A percentile compares a stretch with the other conserved stretches of the same genome.
phyloP scores from a whole-genome alignment of 352 stramenopile species.

The Phytophthora colocasiae region DNA sequence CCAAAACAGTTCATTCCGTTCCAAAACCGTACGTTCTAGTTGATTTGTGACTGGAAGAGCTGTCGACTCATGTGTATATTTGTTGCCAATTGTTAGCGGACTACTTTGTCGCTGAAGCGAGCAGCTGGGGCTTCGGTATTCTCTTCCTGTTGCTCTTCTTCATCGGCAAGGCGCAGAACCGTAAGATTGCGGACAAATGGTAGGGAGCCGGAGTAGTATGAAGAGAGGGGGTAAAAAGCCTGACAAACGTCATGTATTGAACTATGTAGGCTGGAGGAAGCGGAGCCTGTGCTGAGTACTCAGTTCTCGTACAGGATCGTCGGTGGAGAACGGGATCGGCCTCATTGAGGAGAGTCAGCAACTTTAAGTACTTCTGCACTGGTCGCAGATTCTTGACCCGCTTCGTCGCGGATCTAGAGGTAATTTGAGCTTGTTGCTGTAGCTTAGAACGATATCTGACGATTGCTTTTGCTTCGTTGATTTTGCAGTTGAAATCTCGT shows the following conservation, averaged over 20 bases:
- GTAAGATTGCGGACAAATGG: constrained; percentile 71
- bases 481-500: constrained; percentile 54
- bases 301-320: constrained; percentile 80
- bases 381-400: constrained; percentile 80
- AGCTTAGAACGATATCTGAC: neutral
- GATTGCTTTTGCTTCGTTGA: neutral
- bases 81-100: constrained; percentile 42
- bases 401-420: constrained; percentile 71
- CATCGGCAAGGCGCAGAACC: constrained; percentile 73
- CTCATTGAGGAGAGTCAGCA: constrained; percentile 78
- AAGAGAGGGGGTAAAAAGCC: neutral
- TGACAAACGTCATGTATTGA: constrained; percentile 1
- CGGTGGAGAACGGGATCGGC: constrained; percentile 61
- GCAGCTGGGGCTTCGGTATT: constrained; percentile 50
- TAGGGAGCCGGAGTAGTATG: constrained; percentile 22
- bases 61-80: neutral
- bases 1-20: constrained; percentile 46
- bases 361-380: constrained; percentile 90
- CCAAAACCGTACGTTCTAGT: constrained; percentile 37
- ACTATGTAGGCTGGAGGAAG: constrained; percentile 59
- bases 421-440: constrained; percentile 14
- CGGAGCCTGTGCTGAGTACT: constrained; percentile 66
- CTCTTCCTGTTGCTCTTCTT: constrained; percentile 72
- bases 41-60: neutral
- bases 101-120: constrained; percentile 55